Evolutionary conservation across 1,284 basidiomycete species (phyloP).

Genomic region (Rhodotorula mucilaginosa): DNA sequence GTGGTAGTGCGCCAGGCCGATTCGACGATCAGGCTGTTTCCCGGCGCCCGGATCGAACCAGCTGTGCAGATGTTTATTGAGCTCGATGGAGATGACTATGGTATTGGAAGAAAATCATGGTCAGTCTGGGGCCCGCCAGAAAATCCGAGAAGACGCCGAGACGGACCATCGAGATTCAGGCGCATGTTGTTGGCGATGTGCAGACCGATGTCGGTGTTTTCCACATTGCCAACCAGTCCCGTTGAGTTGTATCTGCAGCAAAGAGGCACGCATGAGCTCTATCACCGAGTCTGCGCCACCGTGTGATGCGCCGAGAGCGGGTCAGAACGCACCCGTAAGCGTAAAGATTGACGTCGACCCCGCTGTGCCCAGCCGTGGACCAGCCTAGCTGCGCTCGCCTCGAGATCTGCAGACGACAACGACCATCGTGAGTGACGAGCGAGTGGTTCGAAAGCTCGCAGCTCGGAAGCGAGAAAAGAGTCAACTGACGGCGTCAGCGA

Average conservation of each 20-base stretch:
- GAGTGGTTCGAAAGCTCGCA: too few species aligned
- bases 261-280: background rate
- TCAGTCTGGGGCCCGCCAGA: background rate
- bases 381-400: constrained; percentile 50
- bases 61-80: constrained; percentile 26
- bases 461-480: background rate
- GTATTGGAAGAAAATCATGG: background rate
- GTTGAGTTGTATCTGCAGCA: constrained; percentile 29
- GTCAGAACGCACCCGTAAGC: constrained; percentile 42
- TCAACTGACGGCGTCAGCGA: constrained; percentile 43
- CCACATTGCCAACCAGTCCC: constrained; percentile 47
- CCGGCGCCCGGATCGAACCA: constrained; percentile 22
- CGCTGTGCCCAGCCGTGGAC: constrained; percentile 50
- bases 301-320: too few species aligned
- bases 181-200: constrained; percentile 24
- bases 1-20: constrained; percentile 33
- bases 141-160: background rate
- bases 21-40: constrained; percentile 4
- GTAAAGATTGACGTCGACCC: constrained; percentile 52
- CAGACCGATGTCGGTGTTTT: constrained; percentile 48
- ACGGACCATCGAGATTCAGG: constrained; percentile 24
- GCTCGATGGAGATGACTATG: constrained; percentile 35
- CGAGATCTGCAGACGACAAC: constrained; percentile 33
- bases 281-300: too few species aligned
- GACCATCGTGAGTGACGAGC: background rate